Conservation (phyloP, 495 filamentous ascomycete genomes). For the Tuber aestivum region DNA sequence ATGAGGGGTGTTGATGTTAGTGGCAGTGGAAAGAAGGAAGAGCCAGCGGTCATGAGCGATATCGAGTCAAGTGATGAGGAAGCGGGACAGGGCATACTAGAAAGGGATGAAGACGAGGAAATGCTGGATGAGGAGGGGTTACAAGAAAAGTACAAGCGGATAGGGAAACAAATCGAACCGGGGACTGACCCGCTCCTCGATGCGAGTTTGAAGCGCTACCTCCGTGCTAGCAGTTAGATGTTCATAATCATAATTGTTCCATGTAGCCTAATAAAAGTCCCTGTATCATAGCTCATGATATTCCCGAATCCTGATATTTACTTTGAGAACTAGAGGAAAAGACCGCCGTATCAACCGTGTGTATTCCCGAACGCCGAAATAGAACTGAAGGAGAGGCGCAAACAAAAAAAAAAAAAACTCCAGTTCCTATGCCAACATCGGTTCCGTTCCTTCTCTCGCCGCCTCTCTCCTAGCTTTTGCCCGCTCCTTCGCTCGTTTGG, state of each 20-base stretch:
- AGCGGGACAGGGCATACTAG: constrained; percentile 47
- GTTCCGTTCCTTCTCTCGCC: constrained; percentile 42
- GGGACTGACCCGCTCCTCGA: constrained; percentile 42
- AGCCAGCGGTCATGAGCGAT: constrained; percentile 55
- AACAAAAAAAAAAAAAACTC: constrained; percentile 14
- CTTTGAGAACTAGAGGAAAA: neutral
- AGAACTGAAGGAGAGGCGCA: neutral
- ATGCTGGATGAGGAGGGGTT: constrained; percentile 55
- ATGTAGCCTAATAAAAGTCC: neutral
- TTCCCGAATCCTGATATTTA: constrained; percentile 9
- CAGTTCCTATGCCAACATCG: constrained; percentile 47
- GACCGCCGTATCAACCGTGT: constrained; percentile 15
- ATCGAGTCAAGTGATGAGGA: constrained; percentile 54
- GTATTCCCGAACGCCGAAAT: constrained; percentile 20
- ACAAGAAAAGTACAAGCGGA: constrained; percentile 56
- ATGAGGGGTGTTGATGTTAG: constrained; percentile 90
- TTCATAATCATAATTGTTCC: constrained; percentile 15
- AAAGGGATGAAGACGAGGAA: constrained; percentile 49
- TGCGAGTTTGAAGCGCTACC: constrained; percentile 58
- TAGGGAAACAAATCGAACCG: constrained; percentile 47
- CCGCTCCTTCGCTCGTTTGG: constrained; percentile 44
- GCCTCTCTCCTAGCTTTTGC: constrained; percentile 45
- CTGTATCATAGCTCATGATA: constrained; percentile 18
- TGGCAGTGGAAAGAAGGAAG: constrained; percentile 45
- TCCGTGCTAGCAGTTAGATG: constrained; percentile 42